Conservation (phyloP, 192 early-diverging fungal genomes). For the Mortierella alpina region DNA sequence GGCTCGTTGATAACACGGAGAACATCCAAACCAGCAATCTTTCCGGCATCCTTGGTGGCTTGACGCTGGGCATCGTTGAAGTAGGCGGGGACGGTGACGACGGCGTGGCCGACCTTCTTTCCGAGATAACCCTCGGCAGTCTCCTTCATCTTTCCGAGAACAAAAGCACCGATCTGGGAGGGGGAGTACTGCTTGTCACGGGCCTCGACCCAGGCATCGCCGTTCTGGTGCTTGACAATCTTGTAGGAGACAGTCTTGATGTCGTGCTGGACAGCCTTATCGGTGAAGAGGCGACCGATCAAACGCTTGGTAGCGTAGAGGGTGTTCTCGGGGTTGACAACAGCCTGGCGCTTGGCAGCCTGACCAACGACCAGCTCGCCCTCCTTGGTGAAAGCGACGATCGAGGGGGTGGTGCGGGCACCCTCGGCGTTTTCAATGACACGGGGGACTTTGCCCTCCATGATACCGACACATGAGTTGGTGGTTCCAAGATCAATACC, state of each 20-base stretch:
- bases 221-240: slow-evolving; percentile 94
- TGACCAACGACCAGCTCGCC: slow-evolving; percentile 95
- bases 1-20: slow-evolving; percentile 95
- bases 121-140: slow-evolving; percentile 87
- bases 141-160: slow-evolving; percentile 99
- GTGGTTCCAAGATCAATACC: slow-evolving; percentile 99
- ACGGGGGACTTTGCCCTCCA: slow-evolving; percentile 97
- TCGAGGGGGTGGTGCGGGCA: slow-evolving; percentile 94
- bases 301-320: slow-evolving; percentile 97
- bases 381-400: slow-evolving; percentile 96
- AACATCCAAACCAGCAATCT: slow-evolving; percentile 90
- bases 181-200: slow-evolving; percentile 96
- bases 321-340: slow-evolving; percentile 98
- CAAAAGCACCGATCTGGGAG: slow-evolving; percentile 94
- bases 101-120: slow-evolving; percentile 87
- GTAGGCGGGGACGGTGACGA: slow-evolving; percentile 98
- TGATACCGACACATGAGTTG: slow-evolving; percentile 98
- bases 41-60: slow-evolving; percentile 94
- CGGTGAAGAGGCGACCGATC: slow-evolving; percentile 94
- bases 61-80: slow-evolving; percentile 98
- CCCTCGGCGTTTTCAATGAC: slow-evolving; percentile 99
- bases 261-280: slow-evolving; percentile 90
- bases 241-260: slow-evolving; percentile 93
- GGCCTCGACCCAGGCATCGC: slow-evolving; percentile 98
- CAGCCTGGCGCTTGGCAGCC: slow-evolving; percentile 99